phyloP scores from a whole-genome alignment of 116 monocot species.

The Cymodocea nodosa region DNA sequence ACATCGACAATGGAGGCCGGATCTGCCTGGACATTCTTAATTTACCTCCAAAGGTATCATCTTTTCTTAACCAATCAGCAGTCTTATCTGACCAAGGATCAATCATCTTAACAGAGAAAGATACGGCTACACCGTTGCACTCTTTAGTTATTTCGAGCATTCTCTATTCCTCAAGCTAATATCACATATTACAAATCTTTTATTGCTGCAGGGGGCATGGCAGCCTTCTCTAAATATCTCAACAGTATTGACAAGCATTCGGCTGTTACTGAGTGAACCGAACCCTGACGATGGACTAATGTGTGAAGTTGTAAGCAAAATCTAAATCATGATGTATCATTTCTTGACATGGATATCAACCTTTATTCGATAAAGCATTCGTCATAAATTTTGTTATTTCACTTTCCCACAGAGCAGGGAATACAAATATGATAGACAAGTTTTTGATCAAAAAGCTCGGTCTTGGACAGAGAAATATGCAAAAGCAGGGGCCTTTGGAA shows the following conservation, averaged over 20 bases:
- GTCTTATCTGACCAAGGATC: too few species aligned
- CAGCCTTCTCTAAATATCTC: conserved; percentile 83
- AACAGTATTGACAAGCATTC: conserved; percentile 77
- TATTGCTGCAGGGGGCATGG: conserved; percentile 55
- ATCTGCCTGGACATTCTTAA: conserved; percentile 97
- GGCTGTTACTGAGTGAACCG: conserved; percentile 72
- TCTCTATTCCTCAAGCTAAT: too few species aligned
- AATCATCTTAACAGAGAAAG: too few species aligned
- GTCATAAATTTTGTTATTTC: neutral
- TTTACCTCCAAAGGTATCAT: conserved; percentile 83
- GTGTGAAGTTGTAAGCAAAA: conserved; percentile 72
- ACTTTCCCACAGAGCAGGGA: conserved; percentile 63
- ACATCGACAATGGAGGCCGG: conserved; percentile 90
- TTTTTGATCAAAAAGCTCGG: conserved; percentile 64
- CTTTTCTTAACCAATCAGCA: neutral
- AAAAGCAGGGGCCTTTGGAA: conserved; percentile 17
- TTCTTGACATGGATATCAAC: neutral
- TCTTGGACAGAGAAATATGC: conserved; percentile 81
- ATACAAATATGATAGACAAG: conserved; percentile 75
- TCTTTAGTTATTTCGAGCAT: too few species aligned
- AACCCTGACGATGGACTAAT: conserved; percentile 89
- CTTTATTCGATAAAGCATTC: neutral
- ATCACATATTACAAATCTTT: neutral
- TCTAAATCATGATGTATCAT: neutral
- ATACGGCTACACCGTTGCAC: too few species aligned